These are phyloP conservation scores for Cladosporium oxysporum DNA, from an alignment of 2,329 filamentous ascomycete species.

Conservation along the genomic window DNA sequence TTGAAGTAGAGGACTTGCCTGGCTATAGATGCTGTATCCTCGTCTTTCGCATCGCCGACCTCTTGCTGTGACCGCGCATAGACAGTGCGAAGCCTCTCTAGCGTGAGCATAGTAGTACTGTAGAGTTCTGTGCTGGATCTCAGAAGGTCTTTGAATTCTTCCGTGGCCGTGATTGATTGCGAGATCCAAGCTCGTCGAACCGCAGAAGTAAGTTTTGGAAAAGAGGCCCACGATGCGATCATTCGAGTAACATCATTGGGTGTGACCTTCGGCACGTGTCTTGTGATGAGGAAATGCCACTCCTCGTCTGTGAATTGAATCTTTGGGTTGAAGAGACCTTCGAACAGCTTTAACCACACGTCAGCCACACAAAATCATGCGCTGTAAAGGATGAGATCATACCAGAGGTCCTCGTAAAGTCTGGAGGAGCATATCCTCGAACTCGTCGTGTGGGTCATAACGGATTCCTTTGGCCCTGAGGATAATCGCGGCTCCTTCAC, in stretches of 20 bases:
- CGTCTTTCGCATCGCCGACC: neutral
- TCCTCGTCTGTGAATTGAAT: conserved; percentile 17
- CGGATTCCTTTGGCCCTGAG: conserved; percentile 6
- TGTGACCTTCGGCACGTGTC: neutral
- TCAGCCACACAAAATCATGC: neutral
- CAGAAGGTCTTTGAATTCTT: neutral
- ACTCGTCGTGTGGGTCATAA: conserved; percentile 5
- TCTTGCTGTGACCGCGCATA: neutral
- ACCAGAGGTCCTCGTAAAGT: conserved; percentile 10
- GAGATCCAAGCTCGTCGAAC: neutral
- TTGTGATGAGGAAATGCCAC: conserved; percentile 7
- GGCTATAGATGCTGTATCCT: neutral
- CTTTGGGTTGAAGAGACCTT: conserved; percentile 20
- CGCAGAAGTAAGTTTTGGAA: neutral
- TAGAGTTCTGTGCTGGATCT: conserved; percentile 1
- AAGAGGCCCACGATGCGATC: neutral
- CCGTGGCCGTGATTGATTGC: neutral
- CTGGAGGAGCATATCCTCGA: conserved; percentile 9
- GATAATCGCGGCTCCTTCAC: conserved; percentile 17
- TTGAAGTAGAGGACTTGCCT: neutral
- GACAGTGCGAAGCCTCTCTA: neutral
- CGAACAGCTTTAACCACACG: conserved; percentile 2
- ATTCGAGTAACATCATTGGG: neutral
- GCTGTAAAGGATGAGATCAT: neutral
- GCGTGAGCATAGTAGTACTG: neutral